Percentiles rank a stretch among this genome's conserved stretches.
These are phyloP conservation scores for Pleurotus platypus DNA, from an alignment of 768 basidiomycete genomes.

Conservation along the genomic window DNA sequence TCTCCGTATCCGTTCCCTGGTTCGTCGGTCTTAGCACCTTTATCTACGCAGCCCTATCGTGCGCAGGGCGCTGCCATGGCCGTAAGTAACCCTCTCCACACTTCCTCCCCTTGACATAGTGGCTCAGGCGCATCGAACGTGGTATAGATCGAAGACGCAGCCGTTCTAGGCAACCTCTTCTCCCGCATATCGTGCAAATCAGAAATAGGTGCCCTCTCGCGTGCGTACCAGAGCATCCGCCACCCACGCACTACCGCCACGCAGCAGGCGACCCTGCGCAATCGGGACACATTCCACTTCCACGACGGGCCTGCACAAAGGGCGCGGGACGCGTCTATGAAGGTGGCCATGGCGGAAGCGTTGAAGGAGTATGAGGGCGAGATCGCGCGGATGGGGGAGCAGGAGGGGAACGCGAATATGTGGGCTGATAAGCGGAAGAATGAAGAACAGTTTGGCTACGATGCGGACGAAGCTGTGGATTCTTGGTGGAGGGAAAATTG, in stretches of 20 bases:
- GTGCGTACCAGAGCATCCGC: constrained; percentile 51
- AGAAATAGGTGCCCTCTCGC: constrained; percentile 44
- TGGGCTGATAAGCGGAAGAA: constrained; percentile 55
- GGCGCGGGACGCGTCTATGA: constrained; percentile 50
- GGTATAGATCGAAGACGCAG: constrained; percentile 46
- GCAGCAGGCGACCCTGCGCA: constrained; percentile 45
- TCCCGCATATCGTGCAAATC: constrained; percentile 36
- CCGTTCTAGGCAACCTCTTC: constrained; percentile 48
- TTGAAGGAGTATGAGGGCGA: constrained; percentile 21
- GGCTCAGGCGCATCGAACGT: not conserved
- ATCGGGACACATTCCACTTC: constrained; percentile 54
- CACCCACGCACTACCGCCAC: constrained; percentile 44
- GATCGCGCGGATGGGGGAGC: constrained; percentile 9
- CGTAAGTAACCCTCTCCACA: constrained; percentile 19
- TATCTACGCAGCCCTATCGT: constrained; percentile 15
- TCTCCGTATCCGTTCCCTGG: not conserved
- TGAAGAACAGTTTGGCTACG: constrained; percentile 45
- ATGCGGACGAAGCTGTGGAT: constrained; percentile 49
- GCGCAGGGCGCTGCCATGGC: constrained; percentile 58
- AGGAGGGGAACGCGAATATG: constrained; percentile 39
- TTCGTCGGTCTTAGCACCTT: not conserved
- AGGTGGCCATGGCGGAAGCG: constrained; percentile 39
- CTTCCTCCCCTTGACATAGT: not conserved
- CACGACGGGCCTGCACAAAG: constrained; percentile 55
- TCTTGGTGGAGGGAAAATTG: constrained; percentile 35